Base-by-base conservation (phyloP, 768 basidiomycete genomes). In the Suillus sp. region DNA sequence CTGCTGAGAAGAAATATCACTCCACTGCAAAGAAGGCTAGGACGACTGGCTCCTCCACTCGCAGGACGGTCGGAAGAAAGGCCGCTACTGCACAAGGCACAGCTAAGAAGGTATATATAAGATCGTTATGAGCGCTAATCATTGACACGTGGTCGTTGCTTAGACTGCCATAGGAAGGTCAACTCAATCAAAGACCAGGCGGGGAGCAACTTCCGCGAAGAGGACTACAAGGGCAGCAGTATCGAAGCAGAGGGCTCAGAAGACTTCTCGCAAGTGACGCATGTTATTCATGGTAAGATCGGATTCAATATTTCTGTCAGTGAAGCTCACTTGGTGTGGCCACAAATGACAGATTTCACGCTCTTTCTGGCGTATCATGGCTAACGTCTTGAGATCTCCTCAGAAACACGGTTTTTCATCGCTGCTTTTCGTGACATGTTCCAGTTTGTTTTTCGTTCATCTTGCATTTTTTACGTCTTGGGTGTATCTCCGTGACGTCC, bases 11-110 rank as follows among this genome's bases (percentile, higher is more conserved):
- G 50, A 71, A 67, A 53, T 75, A 75, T 22, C 62, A 60, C 22
- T 75, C 71, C 4, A 53, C 42, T 56, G 68, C 73, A 55, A 74
- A 73, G 66, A 75, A 66, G 35, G 67, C 69, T 2, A 72, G 64
- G 1, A 32, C 67, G 7, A 56, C 50, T 10, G 55, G 59, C 47
- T 13, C n/a, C 48, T 30, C 65, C 20, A 62, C 65, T 51, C 62
- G 65, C 42, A 60, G 55, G 66, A 27, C 56, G 9, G 50, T 64
- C 48, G 40, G 61, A 20, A 64, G 60, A 37, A 66, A 64, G 40
- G 37, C 59, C 8, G 50, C 42, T 14, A 56, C 58, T 20, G 63
- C 58, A 43, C 59, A 53, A 11, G 42, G 56, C n/a, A 61, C 62
- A 16, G 37, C 59, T 8, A 63, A 63, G 43, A 60, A 25, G 65